A percentile compares a stretch with the other conserved stretches of the same genome.
Evolutionary conservation across 345 rosid genomes (phyloP).

Genomic region (Draba incana): DNA sequence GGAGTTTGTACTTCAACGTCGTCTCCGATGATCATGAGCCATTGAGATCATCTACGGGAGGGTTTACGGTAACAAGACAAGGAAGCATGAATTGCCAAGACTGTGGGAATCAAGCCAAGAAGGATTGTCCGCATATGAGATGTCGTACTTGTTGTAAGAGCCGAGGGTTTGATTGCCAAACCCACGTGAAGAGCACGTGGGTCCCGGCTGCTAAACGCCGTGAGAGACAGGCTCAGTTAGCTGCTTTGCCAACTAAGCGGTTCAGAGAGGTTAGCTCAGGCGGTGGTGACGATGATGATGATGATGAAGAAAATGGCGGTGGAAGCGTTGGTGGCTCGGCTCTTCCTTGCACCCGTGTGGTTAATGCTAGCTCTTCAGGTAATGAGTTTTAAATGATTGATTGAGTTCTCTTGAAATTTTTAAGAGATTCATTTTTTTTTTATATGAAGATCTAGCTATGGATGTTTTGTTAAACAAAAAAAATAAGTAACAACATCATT

Average conservation of each 20-base stretch:
- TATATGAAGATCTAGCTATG: neutral
- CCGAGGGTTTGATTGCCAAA: slow-evolving; percentile 92
- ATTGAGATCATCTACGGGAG: slow-evolving; percentile 54
- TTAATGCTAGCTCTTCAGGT: slow-evolving; percentile 42
- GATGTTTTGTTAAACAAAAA: slow-evolving; percentile 11
- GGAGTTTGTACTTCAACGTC: slow-evolving; percentile 43
- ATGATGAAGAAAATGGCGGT: slow-evolving; percentile 43
- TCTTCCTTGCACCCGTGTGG: slow-evolving; percentile 38
- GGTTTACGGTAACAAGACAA: slow-evolving; percentile 57
- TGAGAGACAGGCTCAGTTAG: slow-evolving; percentile 75
- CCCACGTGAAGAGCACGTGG: slow-evolving; percentile 99
- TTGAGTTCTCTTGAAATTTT: neutral
- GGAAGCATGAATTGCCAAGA: slow-evolving; percentile 94
- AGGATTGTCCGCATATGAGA: slow-evolving; percentile 79
- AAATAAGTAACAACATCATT: neutral
- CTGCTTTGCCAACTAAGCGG: slow-evolving; percentile 50
- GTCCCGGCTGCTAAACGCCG: slow-evolving; percentile 93
- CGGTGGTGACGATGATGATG: slow-evolving; percentile 39
- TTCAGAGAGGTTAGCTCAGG: slow-evolving; percentile 41
- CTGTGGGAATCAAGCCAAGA: slow-evolving; percentile 97
- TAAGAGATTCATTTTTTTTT: neutral
- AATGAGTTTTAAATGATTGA: neutral
- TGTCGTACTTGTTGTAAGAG: slow-evolving; percentile 98
- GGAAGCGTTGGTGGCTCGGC: slow-evolving; percentile 27
- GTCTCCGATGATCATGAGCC: slow-evolving; percentile 55